Evolutionary conservation across 768 basidiomycete genomes (phyloP).

Genomic region (Mrakia frigida): DNA sequence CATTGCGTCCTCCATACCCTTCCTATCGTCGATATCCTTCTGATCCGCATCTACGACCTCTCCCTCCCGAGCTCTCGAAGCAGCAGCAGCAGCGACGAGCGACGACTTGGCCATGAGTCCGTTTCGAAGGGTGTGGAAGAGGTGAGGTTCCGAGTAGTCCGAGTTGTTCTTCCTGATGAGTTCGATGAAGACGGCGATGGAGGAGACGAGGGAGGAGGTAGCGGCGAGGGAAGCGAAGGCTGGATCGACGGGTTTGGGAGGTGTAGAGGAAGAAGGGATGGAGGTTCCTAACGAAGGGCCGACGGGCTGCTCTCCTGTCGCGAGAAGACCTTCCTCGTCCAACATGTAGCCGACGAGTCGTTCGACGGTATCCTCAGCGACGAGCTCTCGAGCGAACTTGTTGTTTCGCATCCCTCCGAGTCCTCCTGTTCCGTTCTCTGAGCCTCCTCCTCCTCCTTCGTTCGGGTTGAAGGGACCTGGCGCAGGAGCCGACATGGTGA

Average conservation of each 20-base stretch:
- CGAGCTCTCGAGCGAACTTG: slow-evolving; percentile 81
- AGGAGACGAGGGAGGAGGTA: slow-evolving; percentile 72
- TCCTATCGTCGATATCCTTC: slow-evolving; percentile 33
- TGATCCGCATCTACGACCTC: slow-evolving; percentile 30
- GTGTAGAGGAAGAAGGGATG: neutral
- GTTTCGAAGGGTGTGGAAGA: slow-evolving; percentile 89
- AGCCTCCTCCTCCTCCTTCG: slow-evolving; percentile 37
- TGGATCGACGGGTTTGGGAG: slow-evolving; percentile 24
- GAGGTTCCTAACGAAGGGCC: slow-evolving; percentile 12
- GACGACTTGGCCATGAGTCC: slow-evolving; percentile 62
- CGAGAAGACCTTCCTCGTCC: slow-evolving; percentile 37
- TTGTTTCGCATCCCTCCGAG: slow-evolving; percentile 49
- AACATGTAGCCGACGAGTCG: slow-evolving; percentile 73
- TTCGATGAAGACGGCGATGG: slow-evolving; percentile 84
- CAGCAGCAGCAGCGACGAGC: slow-evolving; percentile 8
- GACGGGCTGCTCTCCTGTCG: neutral
- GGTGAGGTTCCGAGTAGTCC: slow-evolving; percentile 95
- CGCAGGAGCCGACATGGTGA: slow-evolving; percentile 85
- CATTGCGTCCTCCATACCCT: slow-evolving; percentile 40
- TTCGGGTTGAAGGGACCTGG: slow-evolving; percentile 65
- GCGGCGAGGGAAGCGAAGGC: slow-evolving; percentile 39
- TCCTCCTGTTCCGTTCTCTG: slow-evolving; percentile 54
- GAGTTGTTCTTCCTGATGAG: slow-evolving; percentile 78
- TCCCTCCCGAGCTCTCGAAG: slow-evolving; percentile 12
- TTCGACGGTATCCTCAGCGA: slow-evolving; percentile 62